phyloP scores from a whole-genome alignment of 2,329 filamentous ascomycete species.

The Aquanectria penicillioides region DNA sequence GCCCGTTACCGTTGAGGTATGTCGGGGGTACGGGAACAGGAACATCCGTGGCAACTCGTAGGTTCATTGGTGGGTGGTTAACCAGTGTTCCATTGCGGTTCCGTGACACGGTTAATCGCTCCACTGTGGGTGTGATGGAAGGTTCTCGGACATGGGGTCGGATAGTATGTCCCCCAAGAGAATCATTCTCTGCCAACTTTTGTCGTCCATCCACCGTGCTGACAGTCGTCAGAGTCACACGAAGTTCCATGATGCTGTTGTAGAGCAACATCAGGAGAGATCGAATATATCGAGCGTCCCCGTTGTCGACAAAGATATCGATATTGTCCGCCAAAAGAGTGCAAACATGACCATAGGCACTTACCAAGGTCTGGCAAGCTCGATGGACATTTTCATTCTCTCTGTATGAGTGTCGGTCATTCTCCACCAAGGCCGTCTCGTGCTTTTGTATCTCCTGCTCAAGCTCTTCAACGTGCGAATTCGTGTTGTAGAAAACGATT shows the following conservation, averaged over 20 bases:
- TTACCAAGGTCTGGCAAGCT: slow-evolving; percentile 70
- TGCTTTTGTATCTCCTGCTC: slow-evolving; percentile 73
- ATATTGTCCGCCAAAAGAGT: slow-evolving; percentile 69
- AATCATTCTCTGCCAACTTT: slow-evolving; percentile 25
- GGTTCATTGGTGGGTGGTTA: slow-evolving; percentile 63
- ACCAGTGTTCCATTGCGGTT: slow-evolving; percentile 50
- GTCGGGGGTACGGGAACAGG: slow-evolving; percentile 50
- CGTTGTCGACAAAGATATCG: slow-evolving; percentile 71
- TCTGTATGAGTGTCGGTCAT: slow-evolving; percentile 58
- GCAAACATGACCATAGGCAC: slow-evolving; percentile 73
- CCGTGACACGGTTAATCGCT: slow-evolving; percentile 52
- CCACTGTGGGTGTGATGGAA: slow-evolving; percentile 63
- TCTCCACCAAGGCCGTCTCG: slow-evolving; percentile 58
- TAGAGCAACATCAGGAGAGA: slow-evolving; percentile 71
- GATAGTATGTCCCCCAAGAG: slow-evolving; percentile 57
- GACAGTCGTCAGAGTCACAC: slow-evolving; percentile 60
- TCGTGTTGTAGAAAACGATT: slow-evolving; percentile 74
- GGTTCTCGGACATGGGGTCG: slow-evolving; percentile 62
- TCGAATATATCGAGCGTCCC: slow-evolving; percentile 73
- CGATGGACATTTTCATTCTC: slow-evolving; percentile 73
- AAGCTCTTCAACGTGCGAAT: slow-evolving; percentile 72
- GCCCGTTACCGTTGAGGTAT: slow-evolving; percentile 59
- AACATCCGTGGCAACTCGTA: slow-evolving; percentile 67
- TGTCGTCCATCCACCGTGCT: slow-evolving; percentile 38
- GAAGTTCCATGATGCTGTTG: slow-evolving; percentile 74